Conservation (phyloP, 108 stramenopile genomes). For the Cyclotella cryptica region DNA sequence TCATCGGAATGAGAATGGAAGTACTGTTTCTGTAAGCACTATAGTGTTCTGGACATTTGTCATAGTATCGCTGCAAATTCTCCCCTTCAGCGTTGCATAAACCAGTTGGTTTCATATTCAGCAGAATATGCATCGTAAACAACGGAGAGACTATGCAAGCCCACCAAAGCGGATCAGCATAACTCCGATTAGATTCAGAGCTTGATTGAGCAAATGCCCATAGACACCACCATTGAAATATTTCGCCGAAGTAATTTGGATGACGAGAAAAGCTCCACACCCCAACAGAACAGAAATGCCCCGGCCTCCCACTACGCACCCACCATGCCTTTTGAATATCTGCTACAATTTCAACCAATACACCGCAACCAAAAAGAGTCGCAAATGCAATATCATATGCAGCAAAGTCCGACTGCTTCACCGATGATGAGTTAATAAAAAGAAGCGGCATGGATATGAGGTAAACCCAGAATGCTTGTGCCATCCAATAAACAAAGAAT, state of each 20-base stretch:
- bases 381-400: slow-evolving; percentile 44
- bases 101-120: slow-evolving; percentile 62
- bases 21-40: slow-evolving; percentile 60
- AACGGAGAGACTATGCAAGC: slow-evolving; percentile 63
- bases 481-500: slow-evolving; percentile 73
- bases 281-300: slow-evolving; percentile 64
- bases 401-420: slow-evolving; percentile 38
- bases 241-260: slow-evolving; percentile 82
- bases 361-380: slow-evolving; percentile 41
- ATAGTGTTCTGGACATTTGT: slow-evolving; percentile 57
- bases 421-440: slow-evolving; percentile 47
- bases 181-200: slow-evolving; percentile 35
- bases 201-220: slow-evolving; percentile 47
- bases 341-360: slow-evolving; percentile 62
- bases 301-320: slow-evolving; percentile 61
- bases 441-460: slow-evolving; percentile 65
- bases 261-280: slow-evolving; percentile 69
- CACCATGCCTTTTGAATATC: slow-evolving; percentile 73
- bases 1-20: slow-evolving; percentile 65
- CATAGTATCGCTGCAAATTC: slow-evolving; percentile 71
- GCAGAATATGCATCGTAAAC: slow-evolving; percentile 70
- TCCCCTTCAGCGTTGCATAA: slow-evolving; percentile 74
- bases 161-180: slow-evolving; percentile 51
- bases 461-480: slow-evolving; percentile 71
- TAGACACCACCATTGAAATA: slow-evolving; percentile 74